phyloP scores from a whole-genome alignment of 2,329 filamentous ascomycete genomes.

The Neonectria punicea region DNA sequence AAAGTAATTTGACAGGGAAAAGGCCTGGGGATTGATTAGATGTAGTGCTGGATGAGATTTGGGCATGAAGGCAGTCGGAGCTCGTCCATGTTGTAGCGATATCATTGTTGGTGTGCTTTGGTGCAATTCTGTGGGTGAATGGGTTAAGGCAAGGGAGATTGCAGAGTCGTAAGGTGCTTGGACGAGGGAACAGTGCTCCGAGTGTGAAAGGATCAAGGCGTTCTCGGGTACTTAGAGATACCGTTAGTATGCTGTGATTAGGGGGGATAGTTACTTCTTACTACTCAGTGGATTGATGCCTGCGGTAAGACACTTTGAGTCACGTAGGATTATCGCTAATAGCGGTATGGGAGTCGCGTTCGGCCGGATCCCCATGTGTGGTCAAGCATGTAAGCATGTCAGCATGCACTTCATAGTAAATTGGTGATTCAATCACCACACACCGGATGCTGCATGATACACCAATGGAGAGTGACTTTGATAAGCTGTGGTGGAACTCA shows the following conservation, averaged over 20 bases:
- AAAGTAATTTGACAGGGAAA: constrained; percentile 11
- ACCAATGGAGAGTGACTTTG: background rate
- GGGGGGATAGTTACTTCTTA: no score
- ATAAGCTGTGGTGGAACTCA: background rate
- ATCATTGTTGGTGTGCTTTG: background rate
- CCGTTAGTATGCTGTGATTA: no score
- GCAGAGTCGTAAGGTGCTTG: no score
- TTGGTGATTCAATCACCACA: background rate
- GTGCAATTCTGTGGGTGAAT: background rate
- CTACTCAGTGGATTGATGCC: no score
- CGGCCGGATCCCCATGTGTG: no score
- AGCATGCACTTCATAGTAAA: background rate
- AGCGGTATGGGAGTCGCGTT: no score
- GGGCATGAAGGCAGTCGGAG: background rate
- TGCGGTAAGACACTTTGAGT: no score
- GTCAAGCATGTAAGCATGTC: background rate
- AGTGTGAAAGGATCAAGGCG: no score
- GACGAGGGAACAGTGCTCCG: no score
- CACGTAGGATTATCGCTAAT: no score
- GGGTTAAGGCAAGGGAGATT: no score
- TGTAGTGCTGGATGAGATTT: background rate
- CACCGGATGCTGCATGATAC: background rate
- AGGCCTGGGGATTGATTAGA: background rate
- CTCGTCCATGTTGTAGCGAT: background rate
- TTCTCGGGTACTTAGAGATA: no score